phyloP scores from a whole-genome alignment of 768 basidiomycete species.

The Boletus rubroflammeus region DNA sequence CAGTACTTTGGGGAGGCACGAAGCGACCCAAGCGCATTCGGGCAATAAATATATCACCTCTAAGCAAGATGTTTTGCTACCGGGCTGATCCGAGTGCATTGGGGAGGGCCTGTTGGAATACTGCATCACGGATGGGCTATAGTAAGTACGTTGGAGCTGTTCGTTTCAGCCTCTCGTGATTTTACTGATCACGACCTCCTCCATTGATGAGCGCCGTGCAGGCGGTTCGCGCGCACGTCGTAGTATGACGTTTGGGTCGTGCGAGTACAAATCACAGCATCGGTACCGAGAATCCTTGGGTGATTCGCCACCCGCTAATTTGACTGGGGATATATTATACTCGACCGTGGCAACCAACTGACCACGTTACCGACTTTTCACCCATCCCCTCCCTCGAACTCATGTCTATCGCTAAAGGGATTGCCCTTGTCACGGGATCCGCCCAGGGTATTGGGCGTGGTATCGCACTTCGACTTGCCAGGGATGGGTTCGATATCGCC shows the following conservation, averaged over 20 bases:
- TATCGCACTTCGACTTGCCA: slow-evolving; percentile 34
- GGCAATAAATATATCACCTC: neutral
- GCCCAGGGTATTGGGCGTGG: slow-evolving; percentile 28
- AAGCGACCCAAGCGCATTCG: neutral
- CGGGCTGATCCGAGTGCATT: too few relatives aligned
- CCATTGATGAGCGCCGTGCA: too few relatives aligned
- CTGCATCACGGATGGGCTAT: neutral
- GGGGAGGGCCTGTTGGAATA: too few relatives aligned
- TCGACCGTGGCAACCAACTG: too few relatives aligned
- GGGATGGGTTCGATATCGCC: slow-evolving; percentile 31
- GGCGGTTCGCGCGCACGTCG: neutral
- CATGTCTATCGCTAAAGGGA: slow-evolving; percentile 26
- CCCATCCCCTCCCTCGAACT: neutral
- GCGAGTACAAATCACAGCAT: neutral
- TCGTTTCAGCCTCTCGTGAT: neutral
- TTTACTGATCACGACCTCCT: neutral
- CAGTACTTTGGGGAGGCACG: neutral
- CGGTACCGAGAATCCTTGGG: neutral
- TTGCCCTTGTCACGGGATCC: slow-evolving; percentile 36
- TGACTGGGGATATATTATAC: neutral
- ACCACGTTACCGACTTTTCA: neutral
- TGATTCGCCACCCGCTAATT: neutral
- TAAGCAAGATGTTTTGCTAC: neutral
- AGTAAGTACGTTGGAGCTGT: neutral
- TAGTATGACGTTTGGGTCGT: neutral